Evolutionary conservation across 306 rosid genomes (phyloP), one percentile per base, ranked within the genome.

Genomic region (Prunus mume): DNA sequence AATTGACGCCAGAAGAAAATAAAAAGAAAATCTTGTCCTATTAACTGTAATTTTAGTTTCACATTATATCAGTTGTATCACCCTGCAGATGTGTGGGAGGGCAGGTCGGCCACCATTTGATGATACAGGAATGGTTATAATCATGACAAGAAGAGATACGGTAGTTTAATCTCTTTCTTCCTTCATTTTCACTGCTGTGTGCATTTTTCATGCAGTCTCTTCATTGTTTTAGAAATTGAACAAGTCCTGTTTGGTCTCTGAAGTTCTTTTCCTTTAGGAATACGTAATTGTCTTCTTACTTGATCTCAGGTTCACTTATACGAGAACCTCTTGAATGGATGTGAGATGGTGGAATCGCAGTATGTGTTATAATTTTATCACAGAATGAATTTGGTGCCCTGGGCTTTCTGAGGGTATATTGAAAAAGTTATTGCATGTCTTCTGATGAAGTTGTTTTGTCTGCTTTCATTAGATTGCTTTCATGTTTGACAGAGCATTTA

Each of bases 61-160:
- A 45, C 51, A 60, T 54, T 20, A 27, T 34, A 49, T 57, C 57
- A 38, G 47, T 22, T 79, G 20, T 78, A 51, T 65, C 65, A 17
- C 65, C 51, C 19, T 69, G 84, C 88, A 94, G 98, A 94, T 94
- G 98, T 84, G 91, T 9, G 98, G 98, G 78, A 87, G 98, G 83
- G 98, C 98, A 70, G 98, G 97, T 68, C 93, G 98, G 70, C 98
- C 98, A 75, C 98, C 97, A 51, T 94, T 94, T 81, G 97, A 94
- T 89, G 98, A 94, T 76, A 89, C 97, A 43, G 98, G 98, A 83
- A 86, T 87, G 89, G 98, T 90, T 87, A 75, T 94, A 89, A 92
- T 94, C 81, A 94, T 94, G 98, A 94, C 98, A 85, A 90, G 97
- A 87, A 85, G 90, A 87, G 97, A 94, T 73, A 94, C 98, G 82